Percentiles rank a stretch among this genome's conserved stretches.
Conservation (phyloP, 768 basidiomycete species). For the Russula abietina region DNA sequence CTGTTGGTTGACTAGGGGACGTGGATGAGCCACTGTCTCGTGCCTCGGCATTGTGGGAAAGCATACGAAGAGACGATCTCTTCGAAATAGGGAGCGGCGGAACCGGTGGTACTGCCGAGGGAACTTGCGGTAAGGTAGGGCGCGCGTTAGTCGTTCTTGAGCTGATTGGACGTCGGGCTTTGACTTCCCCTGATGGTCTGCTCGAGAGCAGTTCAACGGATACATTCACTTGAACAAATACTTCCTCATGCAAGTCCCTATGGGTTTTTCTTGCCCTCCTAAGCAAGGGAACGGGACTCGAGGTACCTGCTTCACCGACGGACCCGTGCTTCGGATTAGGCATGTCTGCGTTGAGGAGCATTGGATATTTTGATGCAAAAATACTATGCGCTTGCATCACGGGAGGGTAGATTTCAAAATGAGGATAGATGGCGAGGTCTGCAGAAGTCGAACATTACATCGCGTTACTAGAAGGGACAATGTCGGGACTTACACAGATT, state of each 20-base stretch:
- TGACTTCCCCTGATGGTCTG: background rate
- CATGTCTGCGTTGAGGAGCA: background rate
- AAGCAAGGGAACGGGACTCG: background rate
- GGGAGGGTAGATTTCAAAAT: constrained; percentile 27
- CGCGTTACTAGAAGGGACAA: background rate
- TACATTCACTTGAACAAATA: background rate
- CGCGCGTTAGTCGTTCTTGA: constrained; percentile 22
- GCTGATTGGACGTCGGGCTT: constrained; percentile 18
- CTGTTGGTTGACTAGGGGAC: background rate
- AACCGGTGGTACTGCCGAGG: constrained; percentile 24
- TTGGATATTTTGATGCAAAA: background rate
- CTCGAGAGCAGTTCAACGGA: background rate
- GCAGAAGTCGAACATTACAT: background rate
- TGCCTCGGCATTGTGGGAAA: background rate
- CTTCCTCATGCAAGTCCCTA: constrained; percentile 13
- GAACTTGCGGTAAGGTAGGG: constrained; percentile 21
- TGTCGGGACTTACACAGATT: constrained; percentile 25
- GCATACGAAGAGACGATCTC: background rate
- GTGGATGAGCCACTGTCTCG: background rate
- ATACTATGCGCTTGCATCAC: background rate
- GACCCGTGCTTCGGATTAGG: background rate
- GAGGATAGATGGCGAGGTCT: constrained; percentile 30
- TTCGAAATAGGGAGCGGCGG: constrained; percentile 20
- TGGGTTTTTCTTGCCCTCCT: constrained; percentile 2
- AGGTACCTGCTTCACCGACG: background rate